Evolutionary conservation across 192 early-diverging fungal genomes (phyloP), one percentile per base, ranked within the genome.

Genomic region (Coemansia sp.): DNA sequence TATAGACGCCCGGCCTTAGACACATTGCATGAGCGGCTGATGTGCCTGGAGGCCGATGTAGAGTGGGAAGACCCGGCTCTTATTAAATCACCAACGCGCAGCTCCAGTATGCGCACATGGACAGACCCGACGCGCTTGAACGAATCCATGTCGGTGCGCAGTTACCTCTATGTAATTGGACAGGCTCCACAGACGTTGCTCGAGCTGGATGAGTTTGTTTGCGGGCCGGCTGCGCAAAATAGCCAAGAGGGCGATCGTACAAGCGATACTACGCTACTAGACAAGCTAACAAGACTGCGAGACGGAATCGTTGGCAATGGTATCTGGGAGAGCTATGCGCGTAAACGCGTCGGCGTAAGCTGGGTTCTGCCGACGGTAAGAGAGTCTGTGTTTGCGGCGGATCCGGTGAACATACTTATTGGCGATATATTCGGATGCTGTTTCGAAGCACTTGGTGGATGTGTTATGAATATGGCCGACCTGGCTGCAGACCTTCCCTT

Each of bases 61-160:
- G 80, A 83, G 67, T 83, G 80, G 80, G 75, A 75, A 7, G 80
- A 83, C 31, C 80, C 80, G 8, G 75, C 80, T 2, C 37, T 77
- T 39, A 77, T 83, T 69, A 68, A 75, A 60, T 83, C 80, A 50
- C 80, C 80, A 0, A 71, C 68, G 24, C 64, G 71, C 8, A 61
- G 46, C 14, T 17, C 59, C 3, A 37, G 61, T 10, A 34, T 57
- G 39, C 74, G 72, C 2, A 48, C 66, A 9, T 77, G 80, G 80
- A 63, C 72, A 0, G 80, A 83, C 42, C 75, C 80, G 3, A 77
- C 74, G 40, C 80, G 75, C 33, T 40, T 74, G n/a, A 77, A 74
- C 29, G 80, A 77, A 39, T 68, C 80, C 3, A 74, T 83, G 63
- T 77, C 73, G 27, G 68, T 77, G 66, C 80, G 75, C 53, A 83